Evolutionary conservation across 345 rosid genomes (phyloP), one percentile per base, ranked within the genome.

Genomic region (Lepidium africanum): DNA sequence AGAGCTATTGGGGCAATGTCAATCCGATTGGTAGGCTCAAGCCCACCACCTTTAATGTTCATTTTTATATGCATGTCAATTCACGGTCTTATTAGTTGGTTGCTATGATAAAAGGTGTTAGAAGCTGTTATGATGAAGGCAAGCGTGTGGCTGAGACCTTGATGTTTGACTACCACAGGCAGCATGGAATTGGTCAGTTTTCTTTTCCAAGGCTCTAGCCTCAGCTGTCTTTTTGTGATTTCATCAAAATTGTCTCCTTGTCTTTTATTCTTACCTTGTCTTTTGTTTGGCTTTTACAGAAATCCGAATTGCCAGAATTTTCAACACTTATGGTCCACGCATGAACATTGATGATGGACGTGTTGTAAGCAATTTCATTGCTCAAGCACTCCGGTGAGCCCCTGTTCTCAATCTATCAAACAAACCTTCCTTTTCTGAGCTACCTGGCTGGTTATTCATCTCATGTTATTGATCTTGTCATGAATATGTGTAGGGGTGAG

Each of bases 281-380:
- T 32, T 27, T 17, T 62, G 33, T 59, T 50, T 75, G 21, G 51
- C 43, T 43, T 2, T 43, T 47, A 10, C 48, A 94, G 99, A 94
- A 65, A 94, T 94, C 51, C 93, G 99, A n/a, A 87, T 94, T 73
- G 99, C 96, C 45, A 87, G 97, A 86, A 94, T 94, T 76, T 94
- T 94, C 77, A 91, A 94, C 85, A 94, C 99, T 9, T 94, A 91
- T 50, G 97, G 99, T 59, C 96, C 99, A 10, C 91, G 97, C 25
- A 94, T 94, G 99, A 91, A 94, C 72, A 94, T 91, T 3, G 99
- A 94, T 71, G 99, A 94, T 80, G 99, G 99, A 4, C 97, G 99
- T 75, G 99, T 94, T 14, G 99, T 94, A 68, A 94, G 99, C 90
- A 94, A 94, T 74, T 94, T 94, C 87, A 94, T 94, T 45, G 99